Evolutionary conservation across 2,329 filamentous ascomycete genomes (phyloP).

Genomic region (Mariannaea sp.): DNA sequence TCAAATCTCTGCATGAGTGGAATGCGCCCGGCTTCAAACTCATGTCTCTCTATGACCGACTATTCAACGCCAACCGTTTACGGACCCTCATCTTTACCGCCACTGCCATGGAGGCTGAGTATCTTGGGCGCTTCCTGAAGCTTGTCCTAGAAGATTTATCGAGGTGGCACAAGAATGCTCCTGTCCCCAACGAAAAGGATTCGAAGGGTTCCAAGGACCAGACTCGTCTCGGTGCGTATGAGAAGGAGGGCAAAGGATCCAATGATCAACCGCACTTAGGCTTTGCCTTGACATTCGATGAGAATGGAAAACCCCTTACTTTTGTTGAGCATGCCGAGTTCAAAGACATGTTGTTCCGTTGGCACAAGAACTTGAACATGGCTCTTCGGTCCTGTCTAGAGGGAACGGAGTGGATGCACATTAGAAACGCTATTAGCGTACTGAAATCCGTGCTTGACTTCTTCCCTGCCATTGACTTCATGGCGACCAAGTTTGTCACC

Average conservation of each 20-base stretch:
- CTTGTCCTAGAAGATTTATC: slow-evolving; percentile 80
- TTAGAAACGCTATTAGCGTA: slow-evolving; percentile 91
- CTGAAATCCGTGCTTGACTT: slow-evolving; percentile 78
- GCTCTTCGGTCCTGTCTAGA: slow-evolving; percentile 83
- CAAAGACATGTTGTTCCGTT: slow-evolving; percentile 82
- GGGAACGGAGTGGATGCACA: slow-evolving; percentile 93
- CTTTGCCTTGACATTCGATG: slow-evolving; percentile 75
- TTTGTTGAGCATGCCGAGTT: slow-evolving; percentile 87
- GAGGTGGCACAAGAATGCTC: slow-evolving; percentile 80
- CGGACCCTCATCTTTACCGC: slow-evolving; percentile 85
- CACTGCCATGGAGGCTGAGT: slow-evolving; percentile 88
- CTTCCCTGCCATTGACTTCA: slow-evolving; percentile 90
- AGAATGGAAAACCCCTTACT: slow-evolving; percentile 66
- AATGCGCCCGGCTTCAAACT: slow-evolving; percentile 87
- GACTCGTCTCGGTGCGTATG: slow-evolving; percentile 74
- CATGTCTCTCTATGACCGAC: slow-evolving; percentile 78
- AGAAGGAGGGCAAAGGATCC: slow-evolving; percentile 70
- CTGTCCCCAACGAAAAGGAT: slow-evolving; percentile 50
- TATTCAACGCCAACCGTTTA: slow-evolving; percentile 83
- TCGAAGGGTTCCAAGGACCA: slow-evolving; percentile 46
- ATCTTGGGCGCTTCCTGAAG: slow-evolving; percentile 88
- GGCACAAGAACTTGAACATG: slow-evolving; percentile 81
- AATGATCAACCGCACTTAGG: slow-evolving; percentile 68
- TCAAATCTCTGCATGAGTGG: slow-evolving; percentile 84
- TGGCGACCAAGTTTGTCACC: slow-evolving; percentile 70